Base-by-base conservation (phyloP, 495 filamentous ascomycete species). In the Penicillium samsonianum region DNA sequence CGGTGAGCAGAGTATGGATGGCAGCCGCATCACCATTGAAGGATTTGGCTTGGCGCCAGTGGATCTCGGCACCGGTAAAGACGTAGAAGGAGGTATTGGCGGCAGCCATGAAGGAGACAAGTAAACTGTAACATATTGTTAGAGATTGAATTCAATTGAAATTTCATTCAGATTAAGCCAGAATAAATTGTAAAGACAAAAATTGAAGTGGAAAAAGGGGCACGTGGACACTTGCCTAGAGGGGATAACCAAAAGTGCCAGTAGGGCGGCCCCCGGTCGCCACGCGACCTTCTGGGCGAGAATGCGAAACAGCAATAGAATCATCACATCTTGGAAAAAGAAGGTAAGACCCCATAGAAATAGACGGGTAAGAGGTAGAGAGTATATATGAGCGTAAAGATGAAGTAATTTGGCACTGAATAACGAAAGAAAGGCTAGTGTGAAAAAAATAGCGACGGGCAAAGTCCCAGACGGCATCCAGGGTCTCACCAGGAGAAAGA, bases 1-100 rank as follows among this genome's bases (percentile, higher is more conserved):
- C 74, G 12, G 74, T 67, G 20, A 77, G 62, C 0, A 77, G 58
- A 7, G 72, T 74, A 19, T 65, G 65, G 3, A 73, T 64, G 17
- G 70, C 72, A 22, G 74, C 72, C 5, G 70, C 67, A 57, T 75
- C 70, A 17, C 60, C 64, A 38, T 68, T 65, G 53, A 73, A 73
- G 46, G 64, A 62, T 35, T 65, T 68, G 40, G 71, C 72, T 41
- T 75, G 72, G 51, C 64, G 61, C 74, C 74, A 77, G 62, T 77
- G 73, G 23, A 77, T 75, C 47, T 77, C 74, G 33, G 74, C 69
- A 2, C 74, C 74, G 31, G 68, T 72, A 3, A 69, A 66, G 42
- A 73, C 44, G 46, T 72, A 77, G 50, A 77, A 71, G 49, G 70
- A 73, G 53, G 64, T 58, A 38, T 73, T 75, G 56, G 72, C 63